These are phyloP conservation scores for Lasiodiplodia hormozganensis DNA, from an alignment of 2,329 filamentous ascomycete species.

Conservation along the genomic window DNA sequence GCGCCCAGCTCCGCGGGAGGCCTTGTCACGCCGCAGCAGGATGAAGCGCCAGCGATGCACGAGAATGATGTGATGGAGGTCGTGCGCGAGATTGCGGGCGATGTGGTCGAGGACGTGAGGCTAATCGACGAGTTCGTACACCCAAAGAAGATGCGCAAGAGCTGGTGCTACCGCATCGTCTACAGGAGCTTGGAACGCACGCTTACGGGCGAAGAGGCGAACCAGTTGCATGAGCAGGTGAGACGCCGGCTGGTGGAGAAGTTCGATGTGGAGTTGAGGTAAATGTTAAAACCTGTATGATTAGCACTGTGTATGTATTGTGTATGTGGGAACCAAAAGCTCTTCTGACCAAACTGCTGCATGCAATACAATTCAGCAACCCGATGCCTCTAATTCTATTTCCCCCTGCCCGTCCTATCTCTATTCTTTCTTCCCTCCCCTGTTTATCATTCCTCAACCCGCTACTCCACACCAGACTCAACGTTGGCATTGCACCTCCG, in stretches of 20 bases:
- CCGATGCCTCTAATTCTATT: too few relatives aligned
- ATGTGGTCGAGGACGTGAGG: slow-evolving; percentile 85
- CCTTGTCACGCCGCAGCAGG: slow-evolving; percentile 43
- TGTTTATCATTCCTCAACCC: too few relatives aligned
- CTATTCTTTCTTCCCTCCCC: too few relatives aligned
- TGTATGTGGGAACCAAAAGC: background rate
- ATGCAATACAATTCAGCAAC: background rate
- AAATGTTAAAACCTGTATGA: slow-evolving; percentile 10
- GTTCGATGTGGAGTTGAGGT: slow-evolving; percentile 82
- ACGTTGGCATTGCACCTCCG: too few relatives aligned
- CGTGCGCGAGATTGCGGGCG: slow-evolving; percentile 80
- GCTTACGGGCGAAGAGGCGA: slow-evolving; percentile 81
- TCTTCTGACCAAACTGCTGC: background rate
- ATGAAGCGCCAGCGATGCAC: slow-evolving; percentile 65
- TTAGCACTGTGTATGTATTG: background rate
- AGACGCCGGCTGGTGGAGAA: slow-evolving; percentile 68
- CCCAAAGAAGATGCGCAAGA: slow-evolving; percentile 81
- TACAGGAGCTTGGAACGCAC: slow-evolving; percentile 93
- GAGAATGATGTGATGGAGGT: slow-evolving; percentile 99
- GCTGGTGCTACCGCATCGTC: slow-evolving; percentile 90
- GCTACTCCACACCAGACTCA: too few relatives aligned
- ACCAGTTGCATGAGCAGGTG: slow-evolving; percentile 75
- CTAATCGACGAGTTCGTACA: slow-evolving; percentile 88
- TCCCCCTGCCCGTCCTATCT: too few relatives aligned
- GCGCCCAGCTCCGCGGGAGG: slow-evolving; percentile 39